Conservation (phyloP, 2,329 filamentous ascomycete species). For the Aureobasidium lini region DNA sequence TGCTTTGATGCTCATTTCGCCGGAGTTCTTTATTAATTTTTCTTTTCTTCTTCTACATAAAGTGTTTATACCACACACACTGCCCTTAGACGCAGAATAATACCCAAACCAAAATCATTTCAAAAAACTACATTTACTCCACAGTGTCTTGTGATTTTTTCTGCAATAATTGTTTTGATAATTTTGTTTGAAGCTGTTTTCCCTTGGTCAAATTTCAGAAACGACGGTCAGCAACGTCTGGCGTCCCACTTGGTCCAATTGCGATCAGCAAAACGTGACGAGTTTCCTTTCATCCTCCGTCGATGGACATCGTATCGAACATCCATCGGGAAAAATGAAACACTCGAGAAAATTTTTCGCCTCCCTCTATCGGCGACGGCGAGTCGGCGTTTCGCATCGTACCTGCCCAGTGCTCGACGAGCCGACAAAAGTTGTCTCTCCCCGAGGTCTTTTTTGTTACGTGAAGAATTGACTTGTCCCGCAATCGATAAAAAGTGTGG, state of each 20-base stretch:
- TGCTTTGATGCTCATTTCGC: slow-evolving; percentile 12
- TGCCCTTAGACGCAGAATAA: slow-evolving; percentile 11
- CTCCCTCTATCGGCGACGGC: slow-evolving; percentile 3
- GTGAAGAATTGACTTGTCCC: neutral
- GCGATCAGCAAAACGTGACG: slow-evolving; percentile 1
- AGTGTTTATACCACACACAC: slow-evolving; percentile 12
- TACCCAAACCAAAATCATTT: slow-evolving; percentile 8
- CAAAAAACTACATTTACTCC: neutral
- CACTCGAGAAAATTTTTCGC: slow-evolving; percentile 7
- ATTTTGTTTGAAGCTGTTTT: neutral
- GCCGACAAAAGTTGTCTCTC: neutral
- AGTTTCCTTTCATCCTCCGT: neutral
- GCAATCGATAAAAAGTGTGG: neutral
- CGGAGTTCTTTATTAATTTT: slow-evolving; percentile 11
- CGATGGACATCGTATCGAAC: slow-evolving; percentile 4
- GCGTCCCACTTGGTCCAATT: slow-evolving; percentile 1
- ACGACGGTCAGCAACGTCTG: neutral
- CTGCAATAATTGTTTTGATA: neutral
- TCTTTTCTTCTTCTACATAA: slow-evolving; percentile 3
- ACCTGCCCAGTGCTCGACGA: neutral
- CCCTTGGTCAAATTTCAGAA: neutral
- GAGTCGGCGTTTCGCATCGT: slow-evolving; percentile 1
- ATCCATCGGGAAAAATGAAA: neutral
- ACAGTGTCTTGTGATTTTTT: neutral
- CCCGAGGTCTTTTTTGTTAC: neutral